Base-by-base conservation (phyloP, 2,329 filamentous ascomycete species). In the Xylariaceae sp. region DNA sequence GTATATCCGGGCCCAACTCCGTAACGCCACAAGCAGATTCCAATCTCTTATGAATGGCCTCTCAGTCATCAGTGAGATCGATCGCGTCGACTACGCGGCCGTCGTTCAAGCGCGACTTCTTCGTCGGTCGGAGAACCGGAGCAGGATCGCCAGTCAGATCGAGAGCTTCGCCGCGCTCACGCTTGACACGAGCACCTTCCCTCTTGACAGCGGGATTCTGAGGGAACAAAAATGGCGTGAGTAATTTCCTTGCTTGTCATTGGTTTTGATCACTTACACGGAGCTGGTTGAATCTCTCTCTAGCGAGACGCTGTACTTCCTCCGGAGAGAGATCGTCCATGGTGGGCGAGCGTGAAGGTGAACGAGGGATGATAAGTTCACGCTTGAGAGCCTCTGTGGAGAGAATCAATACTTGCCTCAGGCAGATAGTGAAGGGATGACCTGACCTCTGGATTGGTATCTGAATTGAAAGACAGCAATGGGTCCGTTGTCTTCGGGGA, bases 401-500 rank as follows among this genome's bases (percentile, higher is more conserved):
- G 9, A 12, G 43, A 11, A 33, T 52, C 10, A 45, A 15, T 33
- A 7, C 11, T 11, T n/a, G 1, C 18, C 11, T 9, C 14, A 19
- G 2, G 7, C 22, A 36, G 30, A 15, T 36, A 36, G 33, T 14
- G n/a, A 22, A 27, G 22, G 22, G 22, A 6, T 27, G 22, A 41
- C 17, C 48, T 27, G 38, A 63, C 63, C 62, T 54, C 52, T 58
- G 3, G 67, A 69, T 30, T 66, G 56, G 39, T 71, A 71, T 6
- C 62, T 53, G 49, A 71, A 66, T 18, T 35, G 54, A 19, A 67
- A 64, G 7, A 56, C 52, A 1, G 63, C 63, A 6, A 68, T 57
- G 1, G 63, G 59, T 0, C 54, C 51, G 12, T 53, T 40, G 2
- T 59, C 56, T n/a, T 57, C 61, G 1, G 5, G 14, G 27, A 64